Base-by-base conservation (phyloP, 495 filamentous ascomycete species). In the Jackrogersella minutella region DNA sequence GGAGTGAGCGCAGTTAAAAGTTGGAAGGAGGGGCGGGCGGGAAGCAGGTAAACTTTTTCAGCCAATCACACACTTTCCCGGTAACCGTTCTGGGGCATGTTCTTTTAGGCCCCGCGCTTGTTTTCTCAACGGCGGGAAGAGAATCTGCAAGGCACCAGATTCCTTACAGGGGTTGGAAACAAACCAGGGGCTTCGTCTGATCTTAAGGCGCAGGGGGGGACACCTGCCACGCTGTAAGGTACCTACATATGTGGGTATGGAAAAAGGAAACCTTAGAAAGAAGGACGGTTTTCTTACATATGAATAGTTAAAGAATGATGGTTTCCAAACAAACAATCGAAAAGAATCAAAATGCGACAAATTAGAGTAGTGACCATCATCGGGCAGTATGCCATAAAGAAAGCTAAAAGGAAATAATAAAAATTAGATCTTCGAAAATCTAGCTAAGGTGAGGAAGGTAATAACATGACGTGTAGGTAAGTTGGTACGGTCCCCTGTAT, bases 121-220 rank as follows among this genome's bases (percentile, higher is more conserved):
- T 21, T 31, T 21, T 50, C 21, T 52, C 31, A 58, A 41, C 24
- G 49, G 53, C 53, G 49, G 49, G 66, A 66, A 57, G 49, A 64
- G 43, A 70, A 75, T 67, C 73, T 75, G 74, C 70, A 76, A 78
- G 77, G 76, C 65, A 78, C 77, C 65, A 75, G 63, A 69, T 72
- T 72, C 73, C 36, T 70, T 69, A 69, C 74, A 72, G 58, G 71
- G 72, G 63, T 55, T 67, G 58, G 62, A 69, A 74, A 76, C 69
- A 65, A 31, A 64, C 67, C 64, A 75, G 58, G 53, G 59, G 39
- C 36, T 55, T 63, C 55, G 51, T 59, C 58, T 64, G 59, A 67
- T 60, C 37, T 63, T 47, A 34, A n/a, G 24, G 39, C 40, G 46
- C 37, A 60, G 17, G 51, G 11, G 19, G 36, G 28, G 46, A 8